A percentile compares a stretch with the other conserved stretches of the same genome.
Evolutionary conservation across 2,329 filamentous ascomycete species (phyloP).

Genomic region (Chaetomiaceae sp.): DNA sequence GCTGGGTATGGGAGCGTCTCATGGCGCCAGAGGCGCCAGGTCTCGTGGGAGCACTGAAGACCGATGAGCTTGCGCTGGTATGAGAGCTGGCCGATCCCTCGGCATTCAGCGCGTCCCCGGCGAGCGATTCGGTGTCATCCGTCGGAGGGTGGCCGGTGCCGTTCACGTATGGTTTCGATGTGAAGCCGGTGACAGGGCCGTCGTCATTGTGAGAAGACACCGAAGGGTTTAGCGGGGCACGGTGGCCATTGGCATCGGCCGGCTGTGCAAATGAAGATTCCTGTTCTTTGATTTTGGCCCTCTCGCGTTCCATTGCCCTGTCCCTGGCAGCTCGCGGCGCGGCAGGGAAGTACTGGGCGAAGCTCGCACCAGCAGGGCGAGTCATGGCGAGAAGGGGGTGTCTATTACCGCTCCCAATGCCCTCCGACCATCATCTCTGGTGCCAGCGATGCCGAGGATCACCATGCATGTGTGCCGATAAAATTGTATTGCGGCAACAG

Average conservation of each 20-base stretch:
- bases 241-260: slow-evolving; percentile 28
- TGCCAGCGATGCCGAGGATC: slow-evolving; percentile 31
- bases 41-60: slow-evolving; percentile 55
- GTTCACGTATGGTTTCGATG: slow-evolving; percentile 35
- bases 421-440: slow-evolving; percentile 55
- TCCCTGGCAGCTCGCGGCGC: slow-evolving; percentile 63
- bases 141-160: slow-evolving; percentile 34
- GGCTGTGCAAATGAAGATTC: slow-evolving; percentile 28
- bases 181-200: slow-evolving; percentile 21
- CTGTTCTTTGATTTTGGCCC: slow-evolving; percentile 49
- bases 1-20: slow-evolving; percentile 42
- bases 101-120: slow-evolving; percentile 65
- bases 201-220: slow-evolving; percentile 11
- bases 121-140: slow-evolving; percentile 56
- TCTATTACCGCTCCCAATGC: slow-evolving; percentile 50
- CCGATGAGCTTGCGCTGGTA: slow-evolving; percentile 65
- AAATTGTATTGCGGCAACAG: slow-evolving; percentile 18
- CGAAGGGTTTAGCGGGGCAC: slow-evolving; percentile 19
- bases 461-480: slow-evolving; percentile 36
- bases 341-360: slow-evolving; percentile 81
- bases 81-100: slow-evolving; percentile 69
- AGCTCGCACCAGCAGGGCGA: slow-evolving; percentile 71
- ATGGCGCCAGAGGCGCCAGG: slow-evolving; percentile 40
- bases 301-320: slow-evolving; percentile 58
- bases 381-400: slow-evolving; percentile 62